Base-by-base conservation (phyloP, 495 filamentous ascomycete species). In the Xylaria venustula region DNA sequence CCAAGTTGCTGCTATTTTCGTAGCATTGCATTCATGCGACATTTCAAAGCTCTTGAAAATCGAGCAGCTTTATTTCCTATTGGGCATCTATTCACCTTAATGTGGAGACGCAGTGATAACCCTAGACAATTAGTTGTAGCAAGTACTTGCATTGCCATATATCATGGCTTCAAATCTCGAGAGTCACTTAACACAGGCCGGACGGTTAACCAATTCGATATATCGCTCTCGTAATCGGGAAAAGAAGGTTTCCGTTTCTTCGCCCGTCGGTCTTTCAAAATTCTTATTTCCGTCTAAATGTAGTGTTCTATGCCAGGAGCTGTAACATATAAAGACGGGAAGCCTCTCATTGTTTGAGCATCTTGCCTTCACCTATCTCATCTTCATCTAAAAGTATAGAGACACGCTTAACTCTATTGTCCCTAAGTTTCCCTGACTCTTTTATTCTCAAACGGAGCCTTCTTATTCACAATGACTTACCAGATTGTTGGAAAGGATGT, bases 401-500 rank as follows among this genome's bases (percentile, higher is more conserved):
- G n/a, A n/a, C n/a, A n/a, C n/a, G n/a, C n/a, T n/a, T n/a, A n/a
- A n/a, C n/a, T n/a, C n/a, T n/a, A n/a, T n/a, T n/a, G n/a, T n/a
- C n/a, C n/a, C n/a, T n/a, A n/a, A n/a, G n/a, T n/a, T n/a, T n/a
- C n/a, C n/a, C n/a, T n/a, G n/a, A n/a, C n/a, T n/a, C n/a, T n/a
- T n/a, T n/a, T n/a, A n/a, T n/a, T n/a, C n/a, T n/a, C n/a, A n/a
- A 23, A 8, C 14, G 1, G 2, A 0, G 23, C 20, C 2, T 19
- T 15, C 0, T 14, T 7, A 6, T 2, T 5, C 4, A 57, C 32
- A 1, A 57, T 57, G 54, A 8, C 28, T 36, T 57, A 57, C 28
- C 32, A 68, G 51, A 57, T 81, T n/a, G 50, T 64, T 34, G 73
- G 66, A 26, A 79, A 80, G 52, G 55, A 69, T 45, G 70, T 79